Percentiles rank a stretch among this genome's conserved stretches.
Evolutionary conservation across 2,329 filamentous ascomycete species (phyloP).

Genomic region (Amesomyces nigricolor): DNA sequence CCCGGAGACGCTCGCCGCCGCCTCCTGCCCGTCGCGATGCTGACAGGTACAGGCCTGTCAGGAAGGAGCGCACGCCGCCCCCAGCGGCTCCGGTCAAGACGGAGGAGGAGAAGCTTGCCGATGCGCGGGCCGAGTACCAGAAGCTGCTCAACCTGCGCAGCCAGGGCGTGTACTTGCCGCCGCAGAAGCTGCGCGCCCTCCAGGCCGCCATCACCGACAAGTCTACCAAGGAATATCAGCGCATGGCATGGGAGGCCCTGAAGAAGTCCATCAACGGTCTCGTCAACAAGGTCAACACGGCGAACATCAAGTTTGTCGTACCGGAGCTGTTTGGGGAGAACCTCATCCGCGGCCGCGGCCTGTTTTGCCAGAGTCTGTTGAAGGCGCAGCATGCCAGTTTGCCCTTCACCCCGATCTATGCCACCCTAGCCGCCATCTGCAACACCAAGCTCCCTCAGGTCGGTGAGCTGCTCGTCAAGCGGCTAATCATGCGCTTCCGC

Average conservation of each 20-base stretch:
- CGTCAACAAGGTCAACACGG: constrained; percentile 98
- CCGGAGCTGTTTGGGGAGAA: constrained; percentile 96
- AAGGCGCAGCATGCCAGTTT: constrained; percentile 95
- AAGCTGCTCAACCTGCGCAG: constrained; percentile 88
- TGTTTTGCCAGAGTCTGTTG: constrained; percentile 96
- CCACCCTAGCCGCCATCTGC: constrained; percentile 90
- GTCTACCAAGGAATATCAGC: constrained; percentile 92
- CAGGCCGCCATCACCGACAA: constrained; percentile 98
- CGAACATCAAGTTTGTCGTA: constrained; percentile 96
- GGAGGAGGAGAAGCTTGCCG: constrained; percentile 80
- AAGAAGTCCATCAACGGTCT: constrained; percentile 99
- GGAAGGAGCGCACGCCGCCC: constrained; percentile 31
- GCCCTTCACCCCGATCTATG: constrained; percentile 94
- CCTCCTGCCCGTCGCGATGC: constrained; percentile 37
- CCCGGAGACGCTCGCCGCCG: constrained; percentile 15
- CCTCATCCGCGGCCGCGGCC: constrained; percentile 77
- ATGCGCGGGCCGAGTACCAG: constrained; percentile 87
- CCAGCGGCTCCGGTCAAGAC: constrained; percentile 44
- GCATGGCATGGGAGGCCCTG: constrained; percentile 97
- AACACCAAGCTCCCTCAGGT: constrained; percentile 96
- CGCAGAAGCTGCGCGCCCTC: constrained; percentile 79
- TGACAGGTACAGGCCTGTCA: constrained; percentile 43
- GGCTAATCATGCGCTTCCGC: constrained; percentile 85
- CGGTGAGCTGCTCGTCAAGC: constrained; percentile 80
- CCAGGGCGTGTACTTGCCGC: constrained; percentile 93